Base-by-base conservation (phyloP, 352 stramenopile genomes). In the Pythium myriotylum region DNA sequence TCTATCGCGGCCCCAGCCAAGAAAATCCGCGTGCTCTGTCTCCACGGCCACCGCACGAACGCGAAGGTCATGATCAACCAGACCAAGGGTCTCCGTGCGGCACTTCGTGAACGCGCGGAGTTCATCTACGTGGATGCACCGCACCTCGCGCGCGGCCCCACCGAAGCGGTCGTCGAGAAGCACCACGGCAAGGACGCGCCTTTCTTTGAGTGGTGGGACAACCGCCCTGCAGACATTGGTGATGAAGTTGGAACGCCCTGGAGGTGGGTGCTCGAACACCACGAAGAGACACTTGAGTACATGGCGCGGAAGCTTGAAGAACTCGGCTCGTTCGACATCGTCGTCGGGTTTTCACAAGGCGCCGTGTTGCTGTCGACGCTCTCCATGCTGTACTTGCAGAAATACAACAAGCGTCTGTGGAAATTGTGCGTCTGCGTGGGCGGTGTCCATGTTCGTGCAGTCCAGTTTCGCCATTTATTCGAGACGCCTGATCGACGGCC, bases 281-380 rank as follows among this genome's bases (percentile, higher is more conserved):
- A 81, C 22, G 62, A 81, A 16, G 39, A 57, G 20, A 67, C 74
- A 37, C 32, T 86, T 23, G 64, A 68, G 52, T 79, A 72, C 59
- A 69, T 85, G 56, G 55, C 76, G n/a, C 55, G 65, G 5, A 55
- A 81, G 56, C 60, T 88, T 17, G 45, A 64, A 13, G 42, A 59
- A 22, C 47, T 77, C 10, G 76, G 74, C 2, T 74, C 76, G 14
- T 78, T 82, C 32, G 79, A 88, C 55, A 69, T 83, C 26, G 69
- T 81, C 10, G 54, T 84, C 22, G 76, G 77, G 1, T 89, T 89
- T 52, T 89, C 77, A 3, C 79, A 89, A 41, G 79, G 79, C 35
- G 67, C 74, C 3, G 73, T 75, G 40, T 71, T 87, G 58, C 52
- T 79, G 32, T 79, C 74, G 10, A 59, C 77, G 33, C 68, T 81